Evolutionary conservation across 2,329 filamentous ascomycete species (phyloP).

Genomic region (Atkinsonella texensis): DNA sequence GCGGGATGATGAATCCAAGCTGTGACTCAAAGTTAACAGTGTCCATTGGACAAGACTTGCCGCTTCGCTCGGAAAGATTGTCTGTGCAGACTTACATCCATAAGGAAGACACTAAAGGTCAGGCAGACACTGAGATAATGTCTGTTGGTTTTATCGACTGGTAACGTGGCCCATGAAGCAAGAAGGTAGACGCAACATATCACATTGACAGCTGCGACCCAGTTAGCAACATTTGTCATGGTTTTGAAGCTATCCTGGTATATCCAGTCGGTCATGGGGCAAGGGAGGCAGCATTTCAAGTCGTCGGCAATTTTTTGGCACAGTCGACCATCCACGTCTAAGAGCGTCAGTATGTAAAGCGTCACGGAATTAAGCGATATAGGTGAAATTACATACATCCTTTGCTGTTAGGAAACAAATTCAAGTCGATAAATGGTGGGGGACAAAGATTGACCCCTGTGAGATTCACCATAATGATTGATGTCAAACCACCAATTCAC

Average conservation of each 20-base stretch:
- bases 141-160: constrained; percentile 77
- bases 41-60: too few species aligned
- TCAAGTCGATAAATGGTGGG: constrained; percentile 55
- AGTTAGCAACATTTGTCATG: constrained; percentile 59
- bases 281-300: constrained; percentile 74
- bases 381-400: constrained; percentile 43
- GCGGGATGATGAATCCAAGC: constrained; percentile 83
- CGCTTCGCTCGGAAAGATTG: not conserved
- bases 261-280: constrained; percentile 71
- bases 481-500: not conserved
- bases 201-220: constrained; percentile 66
- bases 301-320: constrained; percentile 37
- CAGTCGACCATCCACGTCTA: constrained; percentile 45
- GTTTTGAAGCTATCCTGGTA: constrained; percentile 48
- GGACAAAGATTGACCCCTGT: constrained; percentile 44
- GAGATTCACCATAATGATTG: constrained; percentile 17
- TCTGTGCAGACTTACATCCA: constrained; percentile 52
- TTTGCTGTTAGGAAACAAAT: constrained; percentile 43
- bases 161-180: constrained; percentile 66
- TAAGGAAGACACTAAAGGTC: constrained; percentile 59
- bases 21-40: constrained; percentile 24
- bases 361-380: constrained; percentile 5
- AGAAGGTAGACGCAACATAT: constrained; percentile 65
- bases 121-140: constrained; percentile 91
- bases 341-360: not conserved